These are phyloP conservation scores for Escallonia herrerae DNA, from an alignment of 129 eudicot genomes.

Conservation along the genomic window DNA sequence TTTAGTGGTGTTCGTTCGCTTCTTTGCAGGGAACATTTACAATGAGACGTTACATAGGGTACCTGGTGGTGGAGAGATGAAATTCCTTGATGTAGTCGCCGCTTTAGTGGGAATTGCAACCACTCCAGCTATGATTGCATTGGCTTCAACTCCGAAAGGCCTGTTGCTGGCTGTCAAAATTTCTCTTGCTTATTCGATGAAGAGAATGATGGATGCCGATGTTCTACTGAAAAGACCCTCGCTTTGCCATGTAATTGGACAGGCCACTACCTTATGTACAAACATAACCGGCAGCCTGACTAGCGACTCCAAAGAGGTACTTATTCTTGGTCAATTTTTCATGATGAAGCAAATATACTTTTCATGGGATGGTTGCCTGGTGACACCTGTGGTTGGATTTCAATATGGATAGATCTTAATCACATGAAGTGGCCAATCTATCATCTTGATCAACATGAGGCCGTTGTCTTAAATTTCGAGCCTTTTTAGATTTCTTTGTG, in stretches of 20 bases:
- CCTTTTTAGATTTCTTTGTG: too few relatives aligned
- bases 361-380: too few relatives aligned
- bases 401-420: too few relatives aligned
- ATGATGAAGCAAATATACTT: too few relatives aligned
- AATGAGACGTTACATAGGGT: slow-evolving; percentile 23
- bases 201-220: slow-evolving; percentile 44
- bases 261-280: slow-evolving; percentile 37
- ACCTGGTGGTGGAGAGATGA: slow-evolving; percentile 26
- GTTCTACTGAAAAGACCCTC: slow-evolving; percentile 46
- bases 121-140: slow-evolving; percentile 38
- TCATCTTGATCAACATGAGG: too few relatives aligned
- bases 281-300: slow-evolving; percentile 48
- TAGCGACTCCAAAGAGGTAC: slow-evolving; percentile 30
- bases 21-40: slow-evolving; percentile 27
- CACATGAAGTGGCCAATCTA: too few relatives aligned
- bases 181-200: slow-evolving; percentile 34
- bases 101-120: slow-evolving; percentile 31
- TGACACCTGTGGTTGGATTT: too few relatives aligned
- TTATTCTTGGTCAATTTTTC: too few relatives aligned
- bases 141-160: slow-evolving; percentile 42
- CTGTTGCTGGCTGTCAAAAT: slow-evolving; percentile 39
- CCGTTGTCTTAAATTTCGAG: too few relatives aligned
- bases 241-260: slow-evolving; percentile 51
- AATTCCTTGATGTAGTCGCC: slow-evolving; percentile 22
- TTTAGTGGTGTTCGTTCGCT: slow-evolving; percentile 30